Conservation (phyloP, 345 rosid species). For the Adansonia digitata region DNA sequence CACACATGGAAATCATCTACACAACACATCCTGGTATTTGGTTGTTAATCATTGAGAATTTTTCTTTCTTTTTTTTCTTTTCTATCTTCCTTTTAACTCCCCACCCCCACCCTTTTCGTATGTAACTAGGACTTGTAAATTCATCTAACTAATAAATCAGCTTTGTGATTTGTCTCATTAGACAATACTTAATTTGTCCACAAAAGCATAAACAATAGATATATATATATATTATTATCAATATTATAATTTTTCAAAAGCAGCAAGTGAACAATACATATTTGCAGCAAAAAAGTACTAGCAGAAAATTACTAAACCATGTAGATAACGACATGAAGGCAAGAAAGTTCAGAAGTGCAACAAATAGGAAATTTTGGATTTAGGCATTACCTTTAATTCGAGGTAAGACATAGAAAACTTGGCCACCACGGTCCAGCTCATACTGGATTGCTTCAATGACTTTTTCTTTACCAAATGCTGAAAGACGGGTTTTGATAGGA, state of each 20-base stretch:
- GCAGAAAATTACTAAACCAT: background rate
- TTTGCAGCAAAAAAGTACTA: background rate
- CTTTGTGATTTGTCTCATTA: background rate
- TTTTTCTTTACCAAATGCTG: slow-evolving; percentile 55
- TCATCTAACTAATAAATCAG: background rate
- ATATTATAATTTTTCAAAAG: background rate
- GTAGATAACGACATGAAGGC: background rate
- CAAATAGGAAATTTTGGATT: background rate
- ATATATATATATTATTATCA: background rate
- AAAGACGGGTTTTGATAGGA: slow-evolving; percentile 88
- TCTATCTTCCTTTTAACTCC: background rate
- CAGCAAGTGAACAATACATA: background rate
- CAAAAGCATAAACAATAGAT: background rate
- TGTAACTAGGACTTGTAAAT: background rate
- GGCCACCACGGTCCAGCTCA: slow-evolving; percentile 87
- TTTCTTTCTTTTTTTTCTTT: no score
- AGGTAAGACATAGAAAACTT: slow-evolving; percentile 92
- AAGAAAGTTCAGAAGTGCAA: background rate
- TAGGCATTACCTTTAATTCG: slow-evolving; percentile 72
- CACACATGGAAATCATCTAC: background rate
- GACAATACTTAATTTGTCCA: background rate
- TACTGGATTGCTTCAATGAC: slow-evolving; percentile 64
- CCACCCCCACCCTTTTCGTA: background rate
- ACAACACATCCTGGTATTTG: background rate
- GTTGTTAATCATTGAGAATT: background rate